phyloP scores from a whole-genome alignment of 2,329 filamentous ascomycete species.

The Sporothrix variecibatus region DNA sequence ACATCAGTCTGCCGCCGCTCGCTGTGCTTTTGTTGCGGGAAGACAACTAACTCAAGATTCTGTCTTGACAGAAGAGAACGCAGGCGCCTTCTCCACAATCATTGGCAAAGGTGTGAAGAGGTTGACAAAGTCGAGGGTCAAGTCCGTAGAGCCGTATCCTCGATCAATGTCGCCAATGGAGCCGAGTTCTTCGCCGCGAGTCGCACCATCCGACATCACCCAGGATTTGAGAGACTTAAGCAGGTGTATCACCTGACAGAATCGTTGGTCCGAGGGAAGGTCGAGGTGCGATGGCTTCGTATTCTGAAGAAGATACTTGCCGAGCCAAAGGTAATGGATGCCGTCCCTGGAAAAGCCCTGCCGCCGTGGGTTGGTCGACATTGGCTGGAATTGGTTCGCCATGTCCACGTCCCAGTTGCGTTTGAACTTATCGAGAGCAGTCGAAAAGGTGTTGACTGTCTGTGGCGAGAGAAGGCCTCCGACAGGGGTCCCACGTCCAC shows the following conservation, averaged over 20 bases:
- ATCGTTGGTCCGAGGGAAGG: constrained; percentile 59
- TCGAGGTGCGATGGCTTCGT: constrained; percentile 56
- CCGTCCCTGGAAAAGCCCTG: constrained; percentile 72
- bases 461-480: constrained; percentile 48
- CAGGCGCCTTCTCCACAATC: constrained; percentile 46
- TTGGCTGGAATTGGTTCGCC: constrained; percentile 63
- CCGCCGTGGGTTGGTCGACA: constrained; percentile 52
- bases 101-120: constrained; percentile 64
- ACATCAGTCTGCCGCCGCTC: constrained; percentile 33
- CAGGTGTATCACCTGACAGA: constrained; percentile 61
- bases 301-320: constrained; percentile 64
- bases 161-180: constrained; percentile 69
- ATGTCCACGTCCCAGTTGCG: constrained; percentile 71
- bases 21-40: constrained; percentile 33
- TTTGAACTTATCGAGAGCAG: constrained; percentile 72
- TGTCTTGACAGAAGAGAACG: constrained; percentile 47
- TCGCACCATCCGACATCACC: constrained; percentile 64
- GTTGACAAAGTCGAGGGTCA: constrained; percentile 70
- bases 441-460: constrained; percentile 50
- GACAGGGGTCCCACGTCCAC: constrained; percentile 50
- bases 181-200: constrained; percentile 66
- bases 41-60: constrained; percentile 40
- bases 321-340: constrained; percentile 73
- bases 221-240: constrained; percentile 62
- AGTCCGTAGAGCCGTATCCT: constrained; percentile 62